Percentiles rank a stretch among this genome's conserved stretches.
Evolutionary conservation across 2,329 filamentous ascomycete genomes (phyloP).

Genomic region (Cercospora sojina): DNA sequence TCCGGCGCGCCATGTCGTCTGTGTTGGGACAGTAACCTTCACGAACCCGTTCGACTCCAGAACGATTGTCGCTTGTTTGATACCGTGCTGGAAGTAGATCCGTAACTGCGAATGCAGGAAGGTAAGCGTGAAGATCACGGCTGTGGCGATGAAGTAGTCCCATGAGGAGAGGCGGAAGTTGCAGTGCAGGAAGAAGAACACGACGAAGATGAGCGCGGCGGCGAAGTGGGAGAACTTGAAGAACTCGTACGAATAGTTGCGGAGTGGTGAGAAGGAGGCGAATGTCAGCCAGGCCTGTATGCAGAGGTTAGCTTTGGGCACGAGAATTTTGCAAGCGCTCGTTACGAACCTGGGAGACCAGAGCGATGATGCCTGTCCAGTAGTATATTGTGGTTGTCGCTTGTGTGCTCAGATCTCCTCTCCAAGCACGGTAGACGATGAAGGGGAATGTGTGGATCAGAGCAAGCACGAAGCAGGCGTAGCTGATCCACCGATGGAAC

Average conservation of each 20-base stretch:
- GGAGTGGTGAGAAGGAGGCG: constrained; percentile 53
- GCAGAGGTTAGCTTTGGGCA: background rate
- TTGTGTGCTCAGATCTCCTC: constrained; percentile 50
- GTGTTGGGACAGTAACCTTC: constrained; percentile 47
- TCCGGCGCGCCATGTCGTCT: constrained; percentile 51
- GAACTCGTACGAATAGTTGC: constrained; percentile 58
- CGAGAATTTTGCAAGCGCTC: too few species aligned
- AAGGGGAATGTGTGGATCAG: constrained; percentile 62
- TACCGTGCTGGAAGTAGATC: constrained; percentile 53
- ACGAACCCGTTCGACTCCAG: constrained; percentile 45
- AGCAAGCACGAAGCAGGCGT: constrained; percentile 57
- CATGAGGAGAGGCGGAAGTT: constrained; percentile 56
- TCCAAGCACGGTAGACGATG: constrained; percentile 53
- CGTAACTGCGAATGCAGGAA: constrained; percentile 49
- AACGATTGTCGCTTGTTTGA: constrained; percentile 46
- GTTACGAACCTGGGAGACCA: constrained; percentile 53
- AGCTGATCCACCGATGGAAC: constrained; percentile 57
- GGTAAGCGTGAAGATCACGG: constrained; percentile 51
- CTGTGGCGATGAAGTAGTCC: constrained; percentile 60
- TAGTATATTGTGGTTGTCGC: constrained; percentile 52
- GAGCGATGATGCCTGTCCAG: constrained; percentile 56
- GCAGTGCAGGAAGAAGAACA: constrained; percentile 63
- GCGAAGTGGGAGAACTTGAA: constrained; percentile 60
- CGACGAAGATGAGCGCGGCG: constrained; percentile 54
- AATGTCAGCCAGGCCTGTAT: constrained; percentile 47